A percentile compares a stretch with the other conserved stretches of the same genome.
Conservation (phyloP, 192 early-diverging fungal genomes). For the Podila epicladia region DNA sequence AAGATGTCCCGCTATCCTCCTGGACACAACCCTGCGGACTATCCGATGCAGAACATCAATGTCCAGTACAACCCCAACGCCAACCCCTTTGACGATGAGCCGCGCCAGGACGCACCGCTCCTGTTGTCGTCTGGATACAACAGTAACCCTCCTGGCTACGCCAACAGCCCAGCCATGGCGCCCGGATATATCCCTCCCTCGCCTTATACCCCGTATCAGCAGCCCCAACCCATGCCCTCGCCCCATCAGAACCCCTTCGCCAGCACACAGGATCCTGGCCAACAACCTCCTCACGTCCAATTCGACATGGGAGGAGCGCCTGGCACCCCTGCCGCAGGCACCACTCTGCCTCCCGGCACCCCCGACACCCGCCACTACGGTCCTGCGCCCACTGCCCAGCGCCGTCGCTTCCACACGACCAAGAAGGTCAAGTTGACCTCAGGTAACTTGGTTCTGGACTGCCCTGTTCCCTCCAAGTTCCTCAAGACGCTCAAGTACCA, state of each 20-base stretch:
- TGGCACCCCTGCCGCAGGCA: conserved; percentile 1
- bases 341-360: conserved; percentile 23
- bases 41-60: conserved; percentile 53
- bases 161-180: conserved; percentile 38
- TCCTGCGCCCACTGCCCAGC: conserved; percentile 55
- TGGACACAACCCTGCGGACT: conserved; percentile 39
- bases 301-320: conserved; percentile 28
- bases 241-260: conserved; percentile 45
- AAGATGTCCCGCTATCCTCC: conserved; percentile 45
- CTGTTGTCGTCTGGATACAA: conserved; percentile 45
- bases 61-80: conserved; percentile 47
- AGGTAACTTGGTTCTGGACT: conserved; percentile 80
- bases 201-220: conserved; percentile 51
- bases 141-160: conserved; percentile 15
- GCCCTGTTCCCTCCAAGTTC: conserved; percentile 70
- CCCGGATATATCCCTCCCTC: conserved; percentile 36
- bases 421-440: conserved; percentile 69
- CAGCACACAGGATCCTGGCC: conserved; percentile 23
- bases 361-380: conserved; percentile 52
- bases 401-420: conserved; percentile 58
- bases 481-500: conserved; percentile 60
- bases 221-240: conserved; percentile 28
- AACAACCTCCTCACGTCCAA: conserved; percentile 27
- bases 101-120: conserved; percentile 43
- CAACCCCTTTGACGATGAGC: conserved; percentile 50